Evolutionary conservation across 306 rosid species (phyloP).

Genomic region (Castanospermum australe): DNA sequence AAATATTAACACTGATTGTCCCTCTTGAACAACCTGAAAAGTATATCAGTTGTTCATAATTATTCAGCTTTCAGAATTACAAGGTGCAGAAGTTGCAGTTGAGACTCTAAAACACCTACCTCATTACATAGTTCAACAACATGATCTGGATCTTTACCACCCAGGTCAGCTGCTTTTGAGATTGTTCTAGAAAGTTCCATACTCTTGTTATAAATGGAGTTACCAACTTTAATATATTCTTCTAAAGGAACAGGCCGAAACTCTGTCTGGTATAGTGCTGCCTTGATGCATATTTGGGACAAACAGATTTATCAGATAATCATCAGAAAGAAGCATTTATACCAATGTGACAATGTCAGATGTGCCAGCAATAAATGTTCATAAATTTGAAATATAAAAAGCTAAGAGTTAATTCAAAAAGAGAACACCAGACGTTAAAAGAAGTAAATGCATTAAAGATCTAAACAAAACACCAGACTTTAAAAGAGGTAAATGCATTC

Average conservation of each 20-base stretch:
- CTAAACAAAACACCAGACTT: constrained; percentile 6
- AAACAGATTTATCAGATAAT: constrained; percentile 20
- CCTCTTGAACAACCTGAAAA: constrained; percentile 94
- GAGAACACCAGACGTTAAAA: not conserved
- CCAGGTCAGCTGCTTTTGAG: constrained; percentile 70
- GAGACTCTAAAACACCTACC: constrained; percentile 45
- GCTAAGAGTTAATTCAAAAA: constrained; percentile 7
- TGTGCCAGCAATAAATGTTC: constrained; percentile 6
- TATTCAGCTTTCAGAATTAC: constrained; percentile 19
- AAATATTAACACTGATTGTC: constrained; percentile 90
- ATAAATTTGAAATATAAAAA: constrained; percentile 18
- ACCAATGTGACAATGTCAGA: constrained; percentile 14
- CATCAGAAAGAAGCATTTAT: constrained; percentile 3
- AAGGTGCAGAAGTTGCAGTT: constrained; percentile 23
- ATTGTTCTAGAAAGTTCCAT: constrained; percentile 81
- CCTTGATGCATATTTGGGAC: constrained; percentile 57
- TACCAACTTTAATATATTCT: constrained; percentile 92
- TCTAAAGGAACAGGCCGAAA: constrained; percentile 97
- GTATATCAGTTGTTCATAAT: constrained; percentile 17
- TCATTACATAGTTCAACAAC: constrained; percentile 94
- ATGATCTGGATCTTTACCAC: constrained; percentile 98
- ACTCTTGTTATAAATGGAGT: constrained; percentile 70
- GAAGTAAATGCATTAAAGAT: constrained; percentile 2
- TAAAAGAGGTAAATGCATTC: constrained; percentile 6
- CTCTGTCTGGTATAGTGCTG: constrained; percentile 92